A percentile compares a stretch with the other conserved stretches of the same genome.
phyloP scores from a whole-genome alignment of 192 early-diverging fungal genomes.

The Backusella macrospora region DNA sequence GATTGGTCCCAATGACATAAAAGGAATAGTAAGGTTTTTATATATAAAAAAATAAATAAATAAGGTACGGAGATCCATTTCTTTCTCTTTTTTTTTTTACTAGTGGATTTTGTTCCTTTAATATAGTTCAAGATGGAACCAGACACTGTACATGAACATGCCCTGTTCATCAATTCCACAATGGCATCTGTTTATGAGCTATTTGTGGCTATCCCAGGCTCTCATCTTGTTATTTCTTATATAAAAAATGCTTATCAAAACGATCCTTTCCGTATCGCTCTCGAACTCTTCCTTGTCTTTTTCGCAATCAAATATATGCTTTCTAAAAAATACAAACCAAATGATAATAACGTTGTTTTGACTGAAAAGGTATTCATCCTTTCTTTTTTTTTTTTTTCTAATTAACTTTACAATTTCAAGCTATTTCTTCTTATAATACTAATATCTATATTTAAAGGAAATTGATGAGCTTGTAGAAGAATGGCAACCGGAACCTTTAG shows the following conservation, averaged over 20 bases:
- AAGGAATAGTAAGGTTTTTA: too few relatives aligned
- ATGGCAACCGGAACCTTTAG: constrained; percentile 96
- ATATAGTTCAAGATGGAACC: constrained; percentile 19
- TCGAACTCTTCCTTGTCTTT: constrained; percentile 82
- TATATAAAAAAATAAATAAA: too few relatives aligned
- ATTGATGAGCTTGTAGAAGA: constrained; percentile 93
- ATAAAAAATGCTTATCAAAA: constrained; percentile 91
- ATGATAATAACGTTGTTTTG: constrained; percentile 73
- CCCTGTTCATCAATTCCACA: constrained; percentile 49
- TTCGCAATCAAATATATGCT: constrained; percentile 91
- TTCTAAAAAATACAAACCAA: constrained; percentile 79
- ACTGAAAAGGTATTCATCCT: constrained; percentile 68
- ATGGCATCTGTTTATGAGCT: constrained; percentile 42
- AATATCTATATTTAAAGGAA: constrained; percentile 63
- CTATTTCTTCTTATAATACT: not conserved
- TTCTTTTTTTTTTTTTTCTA: not conserved
- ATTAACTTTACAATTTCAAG: not conserved
- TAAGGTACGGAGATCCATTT: not conserved
- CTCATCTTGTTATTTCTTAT: constrained; percentile 77
- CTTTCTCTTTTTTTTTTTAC: constrained; percentile 2
- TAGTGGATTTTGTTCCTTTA: constrained; percentile 24
- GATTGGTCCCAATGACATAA: too few relatives aligned
- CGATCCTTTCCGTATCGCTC: constrained; percentile 85
- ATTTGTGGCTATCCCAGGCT: constrained; percentile 66
- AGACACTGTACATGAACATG: constrained; percentile 29